Conservation (phyloP, 768 basidiomycete genomes). For the Suillus subalutaceus region DNA sequence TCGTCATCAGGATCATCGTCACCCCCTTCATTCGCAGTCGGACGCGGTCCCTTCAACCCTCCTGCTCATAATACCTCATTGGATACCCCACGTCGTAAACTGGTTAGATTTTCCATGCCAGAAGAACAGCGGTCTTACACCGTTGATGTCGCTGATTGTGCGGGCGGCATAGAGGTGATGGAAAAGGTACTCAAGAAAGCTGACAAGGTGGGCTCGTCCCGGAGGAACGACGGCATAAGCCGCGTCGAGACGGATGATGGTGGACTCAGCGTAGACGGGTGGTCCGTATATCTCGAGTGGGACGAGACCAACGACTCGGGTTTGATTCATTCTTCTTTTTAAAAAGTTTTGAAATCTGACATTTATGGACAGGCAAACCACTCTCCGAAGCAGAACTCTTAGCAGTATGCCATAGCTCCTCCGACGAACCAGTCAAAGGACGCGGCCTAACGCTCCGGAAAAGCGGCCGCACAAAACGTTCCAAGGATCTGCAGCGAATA, state of each 20-base stretch:
- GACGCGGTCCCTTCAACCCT: conserved; percentile 62
- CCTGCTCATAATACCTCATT: conserved; percentile 46
- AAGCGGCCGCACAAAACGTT: conserved; percentile 43
- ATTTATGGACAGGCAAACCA: conserved; percentile 50
- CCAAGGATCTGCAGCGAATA: conserved; percentile 46
- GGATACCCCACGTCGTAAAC: conserved; percentile 79
- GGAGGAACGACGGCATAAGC: conserved; percentile 49
- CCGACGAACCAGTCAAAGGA: conserved; percentile 78
- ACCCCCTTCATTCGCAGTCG: conserved; percentile 56
- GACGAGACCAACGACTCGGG: conserved; percentile 53
- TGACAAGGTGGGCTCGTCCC: conserved; percentile 56
- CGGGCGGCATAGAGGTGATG: conserved; percentile 82
- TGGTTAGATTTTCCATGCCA: conserved; percentile 86
- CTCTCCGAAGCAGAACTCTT: conserved; percentile 82
- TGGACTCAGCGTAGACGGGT: conserved; percentile 82
- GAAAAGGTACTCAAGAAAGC: conserved; percentile 91
- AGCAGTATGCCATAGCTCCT: conserved; percentile 79
- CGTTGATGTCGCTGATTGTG: conserved; percentile 81
- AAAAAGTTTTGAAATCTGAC: conserved; percentile 1
- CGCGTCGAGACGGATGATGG: conserved; percentile 72
- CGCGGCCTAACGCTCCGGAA: conserved; percentile 77
- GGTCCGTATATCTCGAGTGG: conserved; percentile 80
- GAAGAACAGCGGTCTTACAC: conserved; percentile 80
- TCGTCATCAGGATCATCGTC: conserved; percentile 46
- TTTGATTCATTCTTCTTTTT: conserved; percentile 33